Percentiles rank a stretch among this genome's conserved stretches.
Conservation (phyloP, 257 asterid species). For the Cruciata laevipes region DNA sequence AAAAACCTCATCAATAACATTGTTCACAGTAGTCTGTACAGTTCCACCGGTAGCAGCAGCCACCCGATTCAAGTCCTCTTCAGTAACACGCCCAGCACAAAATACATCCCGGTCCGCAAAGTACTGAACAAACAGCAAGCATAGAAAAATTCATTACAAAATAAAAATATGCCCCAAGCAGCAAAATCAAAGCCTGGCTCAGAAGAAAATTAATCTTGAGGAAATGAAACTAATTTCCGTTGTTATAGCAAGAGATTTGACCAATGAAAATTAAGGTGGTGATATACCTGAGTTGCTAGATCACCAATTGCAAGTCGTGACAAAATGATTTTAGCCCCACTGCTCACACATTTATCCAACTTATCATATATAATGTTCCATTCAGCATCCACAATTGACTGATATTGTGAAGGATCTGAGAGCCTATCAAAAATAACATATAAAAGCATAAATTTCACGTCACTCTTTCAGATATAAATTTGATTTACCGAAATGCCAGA, state of each 20-base stretch:
- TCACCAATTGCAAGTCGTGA: conserved; percentile 95
- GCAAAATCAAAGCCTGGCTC: neutral
- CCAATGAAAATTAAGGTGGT: neutral
- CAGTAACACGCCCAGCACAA: conserved; percentile 93
- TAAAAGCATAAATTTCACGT: conserved; percentile 14
- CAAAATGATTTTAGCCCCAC: conserved; percentile 85
- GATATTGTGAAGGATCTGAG: conserved; percentile 84
- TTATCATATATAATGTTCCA: conserved; percentile 92
- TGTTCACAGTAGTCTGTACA: conserved; percentile 86
- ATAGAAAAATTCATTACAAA: neutral
- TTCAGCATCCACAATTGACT: conserved; percentile 93
- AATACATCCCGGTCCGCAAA: conserved; percentile 93
- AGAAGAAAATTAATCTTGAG: neutral
- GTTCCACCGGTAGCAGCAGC: conserved; percentile 92
- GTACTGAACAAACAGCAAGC: conserved; percentile 37
- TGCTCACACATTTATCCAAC: conserved; percentile 82
- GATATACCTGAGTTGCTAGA: conserved; percentile 76
- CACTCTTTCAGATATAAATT: neutral
- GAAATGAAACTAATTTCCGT: neutral
- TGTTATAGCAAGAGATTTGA: neutral
- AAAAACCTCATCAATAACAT: conserved; percentile 70
- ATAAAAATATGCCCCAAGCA: neutral
- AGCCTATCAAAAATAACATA: conserved; percentile 37
- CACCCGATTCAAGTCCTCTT: conserved; percentile 79
- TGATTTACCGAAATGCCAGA: conserved; percentile 1